These are phyloP conservation scores for Prunus padus DNA, from an alignment of 306 rosid genomes.

Conservation along the genomic window DNA sequence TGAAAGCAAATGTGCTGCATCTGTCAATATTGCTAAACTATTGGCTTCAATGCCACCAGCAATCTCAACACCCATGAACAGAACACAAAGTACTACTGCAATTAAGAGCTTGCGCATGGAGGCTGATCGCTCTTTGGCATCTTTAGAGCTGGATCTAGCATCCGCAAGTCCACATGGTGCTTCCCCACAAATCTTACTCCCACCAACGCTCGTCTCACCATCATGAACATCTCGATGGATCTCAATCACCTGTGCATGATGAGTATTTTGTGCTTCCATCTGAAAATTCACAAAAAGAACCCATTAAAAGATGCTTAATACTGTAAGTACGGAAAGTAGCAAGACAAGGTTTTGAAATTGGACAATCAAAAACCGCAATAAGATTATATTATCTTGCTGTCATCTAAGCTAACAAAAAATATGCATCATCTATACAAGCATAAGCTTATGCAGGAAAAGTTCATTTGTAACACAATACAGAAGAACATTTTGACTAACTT, in stretches of 20 bases:
- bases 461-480: background rate
- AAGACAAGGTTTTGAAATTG: background rate
- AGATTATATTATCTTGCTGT: background rate
- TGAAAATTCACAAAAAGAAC: slow-evolving; percentile 22
- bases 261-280: slow-evolving; percentile 53
- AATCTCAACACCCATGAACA: slow-evolving; percentile 70
- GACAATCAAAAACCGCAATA: background rate
- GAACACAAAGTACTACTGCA: slow-evolving; percentile 61
- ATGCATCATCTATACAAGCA: background rate
- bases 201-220: slow-evolving; percentile 25
- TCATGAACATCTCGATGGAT: slow-evolving; percentile 38
- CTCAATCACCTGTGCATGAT: slow-evolving; percentile 47
- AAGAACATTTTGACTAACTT: no score
- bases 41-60: slow-evolving; percentile 79
- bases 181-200: slow-evolving; percentile 68
- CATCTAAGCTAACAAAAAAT: background rate
- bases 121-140: slow-evolving; percentile 61
- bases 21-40: slow-evolving; percentile 76
- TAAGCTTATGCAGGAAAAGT: background rate
- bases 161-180: slow-evolving; percentile 73
- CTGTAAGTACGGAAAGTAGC: background rate
- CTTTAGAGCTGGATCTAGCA: slow-evolving; percentile 51
- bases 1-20: slow-evolving; percentile 81
- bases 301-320: background rate
- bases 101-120: slow-evolving; percentile 66